Conservation (phyloP, 1,284 basidiomycete genomes). For the Mycena citricolor region DNA sequence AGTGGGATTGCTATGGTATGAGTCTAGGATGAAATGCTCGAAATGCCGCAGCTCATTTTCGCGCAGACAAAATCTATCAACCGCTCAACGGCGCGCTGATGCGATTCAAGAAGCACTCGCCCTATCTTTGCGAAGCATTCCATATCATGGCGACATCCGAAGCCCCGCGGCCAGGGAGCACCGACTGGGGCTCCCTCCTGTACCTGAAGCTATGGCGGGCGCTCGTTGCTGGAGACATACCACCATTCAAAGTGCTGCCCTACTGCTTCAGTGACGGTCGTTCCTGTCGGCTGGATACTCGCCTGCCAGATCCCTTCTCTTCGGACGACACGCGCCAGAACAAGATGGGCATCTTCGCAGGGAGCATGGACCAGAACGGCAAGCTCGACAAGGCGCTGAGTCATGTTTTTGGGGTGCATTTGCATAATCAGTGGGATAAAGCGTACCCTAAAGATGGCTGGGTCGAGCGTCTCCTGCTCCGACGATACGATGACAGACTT, state of each 20-base stretch:
- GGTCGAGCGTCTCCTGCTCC: conserved; percentile 75
- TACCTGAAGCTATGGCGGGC: conserved; percentile 87
- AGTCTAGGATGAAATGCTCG: no score
- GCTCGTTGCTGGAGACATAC: conserved; percentile 68
- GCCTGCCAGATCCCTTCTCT: conserved; percentile 86
- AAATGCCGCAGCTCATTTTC: not conserved
- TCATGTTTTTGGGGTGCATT: conserved; percentile 81
- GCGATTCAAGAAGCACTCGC: conserved; percentile 85
- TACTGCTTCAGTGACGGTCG: conserved; percentile 91
- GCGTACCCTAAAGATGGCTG: conserved; percentile 75
- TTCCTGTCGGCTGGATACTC: conserved; percentile 86
- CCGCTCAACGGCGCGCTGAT: conserved; percentile 91
- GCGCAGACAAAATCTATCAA: conserved; percentile 78
- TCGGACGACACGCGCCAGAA: conserved; percentile 57
- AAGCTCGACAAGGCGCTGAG: conserved; percentile 63
- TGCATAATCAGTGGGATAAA: conserved; percentile 94
- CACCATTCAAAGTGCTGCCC: conserved; percentile 87
- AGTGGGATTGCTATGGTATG: conserved; percentile 96
- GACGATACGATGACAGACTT: conserved; percentile 65
- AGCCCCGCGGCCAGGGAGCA: conserved; percentile 74
- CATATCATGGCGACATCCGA: conserved; percentile 79
- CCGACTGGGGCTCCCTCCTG: conserved; percentile 89
- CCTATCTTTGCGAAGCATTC: conserved; percentile 94
- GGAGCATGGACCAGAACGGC: conserved; percentile 59
- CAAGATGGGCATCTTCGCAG: conserved; percentile 40